phyloP scores from a whole-genome alignment of 148 eudicot species.

The Nepenthes gracilis region DNA sequence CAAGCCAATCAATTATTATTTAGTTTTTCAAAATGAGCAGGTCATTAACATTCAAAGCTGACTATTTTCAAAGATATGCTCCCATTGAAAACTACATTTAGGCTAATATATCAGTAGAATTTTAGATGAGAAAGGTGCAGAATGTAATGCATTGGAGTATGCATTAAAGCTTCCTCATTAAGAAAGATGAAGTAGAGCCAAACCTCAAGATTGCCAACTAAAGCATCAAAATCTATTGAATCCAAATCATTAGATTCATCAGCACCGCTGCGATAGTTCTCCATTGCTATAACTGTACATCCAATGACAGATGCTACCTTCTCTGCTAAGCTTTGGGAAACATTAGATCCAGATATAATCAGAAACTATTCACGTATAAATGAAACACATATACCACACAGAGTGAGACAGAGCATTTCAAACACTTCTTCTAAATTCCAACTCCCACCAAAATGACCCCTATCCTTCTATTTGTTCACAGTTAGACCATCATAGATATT shows the following conservation, averaged over 20 bases:
- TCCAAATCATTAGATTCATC: conserved; percentile 86
- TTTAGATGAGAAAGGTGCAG: no score
- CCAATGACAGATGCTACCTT: conserved; percentile 98
- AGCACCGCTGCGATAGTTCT: conserved; percentile 77
- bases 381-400: neutral
- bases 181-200: conserved; percentile 6
- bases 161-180: neutral
- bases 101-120: no score
- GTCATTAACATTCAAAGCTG: no score
- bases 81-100: no score
- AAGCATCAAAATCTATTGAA: conserved; percentile 74
- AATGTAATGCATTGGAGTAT: no score
- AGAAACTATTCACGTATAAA: neutral
- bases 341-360: conserved; percentile 14
- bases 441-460: no score
- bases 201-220: conserved; percentile 88
- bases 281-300: conserved; percentile 81
- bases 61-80: no score
- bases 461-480: no score
- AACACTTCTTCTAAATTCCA: neutral
- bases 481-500: no score
- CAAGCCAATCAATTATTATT: no score
- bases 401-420: neutral
- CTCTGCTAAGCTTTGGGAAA: conserved; percentile 78
- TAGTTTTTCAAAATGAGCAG: no score